phyloP scores from a whole-genome alignment of 768 basidiomycete genomes.

The Amanita rimosa region DNA sequence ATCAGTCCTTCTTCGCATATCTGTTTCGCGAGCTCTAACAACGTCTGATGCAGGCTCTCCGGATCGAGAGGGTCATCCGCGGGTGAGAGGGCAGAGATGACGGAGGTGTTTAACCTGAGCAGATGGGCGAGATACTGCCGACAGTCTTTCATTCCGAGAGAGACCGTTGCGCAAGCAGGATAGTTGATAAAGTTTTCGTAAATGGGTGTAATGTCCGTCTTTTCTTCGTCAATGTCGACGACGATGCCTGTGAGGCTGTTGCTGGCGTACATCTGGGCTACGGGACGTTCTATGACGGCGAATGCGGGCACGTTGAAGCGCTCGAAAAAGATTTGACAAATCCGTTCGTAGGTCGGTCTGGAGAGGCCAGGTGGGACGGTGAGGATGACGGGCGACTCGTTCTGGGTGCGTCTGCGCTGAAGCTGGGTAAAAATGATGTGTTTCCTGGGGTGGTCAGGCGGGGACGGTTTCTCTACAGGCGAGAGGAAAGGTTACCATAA shows the following conservation, averaged over 20 bases:
- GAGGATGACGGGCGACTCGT: slow-evolving; percentile 79
- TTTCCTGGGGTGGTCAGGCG: slow-evolving; percentile 44
- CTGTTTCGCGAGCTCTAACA: slow-evolving; percentile 55
- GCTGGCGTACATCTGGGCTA: slow-evolving; percentile 74
- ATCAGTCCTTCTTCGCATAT: slow-evolving; percentile 55
- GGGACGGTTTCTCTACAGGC: too few relatives aligned
- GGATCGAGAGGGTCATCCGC: slow-evolving; percentile 33
- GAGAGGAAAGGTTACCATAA: slow-evolving; percentile 50
- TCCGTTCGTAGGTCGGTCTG: slow-evolving; percentile 54
- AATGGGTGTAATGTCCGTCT: slow-evolving; percentile 70
- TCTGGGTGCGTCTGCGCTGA: slow-evolving; percentile 69
- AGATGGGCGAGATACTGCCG: slow-evolving; percentile 66
- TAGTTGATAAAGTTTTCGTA: slow-evolving; percentile 61
- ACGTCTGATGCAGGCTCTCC: slow-evolving; percentile 33
- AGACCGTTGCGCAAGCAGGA: slow-evolving; percentile 40
- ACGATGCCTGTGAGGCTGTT: slow-evolving; percentile 65
- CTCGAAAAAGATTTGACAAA: slow-evolving; percentile 84
- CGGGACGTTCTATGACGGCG: slow-evolving; percentile 69
- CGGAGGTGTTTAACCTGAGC: slow-evolving; percentile 54
- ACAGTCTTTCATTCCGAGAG: slow-evolving; percentile 62
- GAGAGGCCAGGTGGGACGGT: slow-evolving; percentile 58
- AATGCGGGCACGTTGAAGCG: slow-evolving; percentile 85
- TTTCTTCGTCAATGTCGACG: slow-evolving; percentile 69
- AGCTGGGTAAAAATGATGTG: slow-evolving; percentile 68
- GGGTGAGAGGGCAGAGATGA: slow-evolving; percentile 48